These are phyloP conservation scores for Suillus fuscotomentosus DNA, from an alignment of 768 basidiomycete species.

Conservation along the genomic window DNA sequence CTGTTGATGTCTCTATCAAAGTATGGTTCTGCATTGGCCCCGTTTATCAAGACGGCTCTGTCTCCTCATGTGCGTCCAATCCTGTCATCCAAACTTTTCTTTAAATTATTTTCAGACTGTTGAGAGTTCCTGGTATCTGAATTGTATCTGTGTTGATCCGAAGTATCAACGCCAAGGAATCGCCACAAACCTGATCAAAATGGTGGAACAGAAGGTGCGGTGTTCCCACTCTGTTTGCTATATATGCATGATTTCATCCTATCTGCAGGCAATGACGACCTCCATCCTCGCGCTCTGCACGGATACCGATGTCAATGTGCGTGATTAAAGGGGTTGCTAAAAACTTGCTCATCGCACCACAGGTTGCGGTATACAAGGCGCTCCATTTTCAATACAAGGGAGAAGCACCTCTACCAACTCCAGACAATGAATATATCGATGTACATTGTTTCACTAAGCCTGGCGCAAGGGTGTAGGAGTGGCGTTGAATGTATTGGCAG, in stretches of 20 bases:
- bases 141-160: background rate
- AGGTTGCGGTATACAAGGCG: background rate
- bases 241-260: background rate
- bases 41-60: background rate
- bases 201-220: background rate
- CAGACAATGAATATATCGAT: background rate
- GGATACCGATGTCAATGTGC: background rate
- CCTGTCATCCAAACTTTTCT: background rate
- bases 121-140: background rate
- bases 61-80: background rate
- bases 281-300: background rate
- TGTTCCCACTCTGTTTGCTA: background rate
- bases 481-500: background rate
- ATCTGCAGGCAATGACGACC: background rate
- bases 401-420: background rate
- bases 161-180: background rate
- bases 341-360: background rate
- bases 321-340: background rate
- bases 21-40: background rate
- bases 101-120: background rate
- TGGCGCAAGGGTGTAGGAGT: background rate
- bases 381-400: background rate
- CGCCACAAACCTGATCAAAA: background rate
- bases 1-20: background rate
- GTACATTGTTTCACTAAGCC: background rate